phyloP scores from a whole-genome alignment of 2,329 filamentous ascomycete genomes.

The Ilyonectria sp. region DNA sequence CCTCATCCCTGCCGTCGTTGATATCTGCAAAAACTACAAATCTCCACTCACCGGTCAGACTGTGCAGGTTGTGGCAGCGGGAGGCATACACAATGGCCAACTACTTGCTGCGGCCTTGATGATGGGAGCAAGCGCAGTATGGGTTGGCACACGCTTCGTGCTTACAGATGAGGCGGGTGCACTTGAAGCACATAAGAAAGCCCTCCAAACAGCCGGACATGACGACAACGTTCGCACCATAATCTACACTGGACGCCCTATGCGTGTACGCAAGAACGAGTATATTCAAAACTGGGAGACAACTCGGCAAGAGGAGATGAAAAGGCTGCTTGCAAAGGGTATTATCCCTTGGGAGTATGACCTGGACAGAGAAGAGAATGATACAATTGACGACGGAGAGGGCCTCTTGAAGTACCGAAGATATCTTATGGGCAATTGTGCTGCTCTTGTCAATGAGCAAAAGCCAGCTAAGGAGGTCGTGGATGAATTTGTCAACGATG shows the following conservation, averaged over 20 bases:
- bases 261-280: conserved; percentile 92
- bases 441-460: conserved; percentile 93
- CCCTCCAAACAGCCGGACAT: conserved; percentile 90
- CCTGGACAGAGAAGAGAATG: conserved; percentile 81
- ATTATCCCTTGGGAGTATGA: conserved; percentile 95
- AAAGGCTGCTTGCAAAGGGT: conserved; percentile 90
- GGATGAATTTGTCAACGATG: conserved; percentile 92
- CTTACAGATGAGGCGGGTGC: conserved; percentile 95
- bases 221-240: conserved; percentile 97
- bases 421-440: conserved; percentile 96
- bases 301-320: conserved; percentile 91
- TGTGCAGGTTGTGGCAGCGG: conserved; percentile 93
- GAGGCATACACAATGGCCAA: conserved; percentile 94
- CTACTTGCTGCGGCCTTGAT: conserved; percentile 91
- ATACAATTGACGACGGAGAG: conserved; percentile 72
- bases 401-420: conserved; percentile 92
- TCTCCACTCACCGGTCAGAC: conserved; percentile 89
- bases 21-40: conserved; percentile 84
- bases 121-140: conserved; percentile 92
- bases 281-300: conserved; percentile 98
- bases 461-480: conserved; percentile 93
- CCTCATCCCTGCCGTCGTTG: conserved; percentile 92
- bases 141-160: conserved; percentile 97
- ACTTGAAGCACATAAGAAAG: conserved; percentile 93
- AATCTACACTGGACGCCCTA: conserved; percentile 97